A percentile compares a stretch with the other conserved stretches of the same genome.
These are phyloP conservation scores for Lecanoromycetidae sp. DNA, from an alignment of 2,329 filamentous ascomycete genomes.

Conservation along the genomic window DNA sequence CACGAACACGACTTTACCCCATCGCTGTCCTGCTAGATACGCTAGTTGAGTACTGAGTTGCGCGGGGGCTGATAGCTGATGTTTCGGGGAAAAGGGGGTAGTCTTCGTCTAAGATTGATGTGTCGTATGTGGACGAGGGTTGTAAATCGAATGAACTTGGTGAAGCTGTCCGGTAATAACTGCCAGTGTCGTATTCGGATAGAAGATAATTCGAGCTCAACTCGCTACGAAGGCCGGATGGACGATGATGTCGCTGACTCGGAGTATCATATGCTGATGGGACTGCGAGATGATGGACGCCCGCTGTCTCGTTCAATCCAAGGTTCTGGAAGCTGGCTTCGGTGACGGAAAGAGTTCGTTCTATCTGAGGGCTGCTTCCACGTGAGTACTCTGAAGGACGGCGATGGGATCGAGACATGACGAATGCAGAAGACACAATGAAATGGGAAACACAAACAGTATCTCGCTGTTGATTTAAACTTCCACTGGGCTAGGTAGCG, in stretches of 20 bases:
- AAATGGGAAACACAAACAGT: constrained; percentile 12
- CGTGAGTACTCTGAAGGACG: constrained; percentile 16
- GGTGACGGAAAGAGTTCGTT: constrained; percentile 15
- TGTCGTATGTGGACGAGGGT: not conserved
- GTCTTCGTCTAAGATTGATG: constrained; percentile 1
- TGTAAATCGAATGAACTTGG: constrained; percentile 6
- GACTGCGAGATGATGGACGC: constrained; percentile 7
- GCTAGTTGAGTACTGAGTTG: constrained; percentile 4
- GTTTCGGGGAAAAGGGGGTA: constrained; percentile 9
- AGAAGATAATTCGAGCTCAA: constrained; percentile 10
- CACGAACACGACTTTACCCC: constrained; percentile 4
- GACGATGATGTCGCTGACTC: not conserved
- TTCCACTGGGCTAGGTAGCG: not conserved
- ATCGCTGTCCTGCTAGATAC: constrained; percentile 6
- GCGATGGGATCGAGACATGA: constrained; percentile 11
- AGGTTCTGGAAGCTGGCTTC: constrained; percentile 18
- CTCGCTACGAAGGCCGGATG: constrained; percentile 6
- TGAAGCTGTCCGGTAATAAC: constrained; percentile 10
- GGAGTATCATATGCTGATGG: constrained; percentile 10
- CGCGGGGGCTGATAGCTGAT: constrained; percentile 3
- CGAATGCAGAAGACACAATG: constrained; percentile 4
- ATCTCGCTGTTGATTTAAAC: not conserved
- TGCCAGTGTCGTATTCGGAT: constrained; percentile 10
- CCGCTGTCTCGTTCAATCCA: constrained; percentile 15
- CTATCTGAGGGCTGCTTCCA: constrained; percentile 12